Conservation (phyloP, 148 eudicot species). For the Gaultheria prostrata region DNA sequence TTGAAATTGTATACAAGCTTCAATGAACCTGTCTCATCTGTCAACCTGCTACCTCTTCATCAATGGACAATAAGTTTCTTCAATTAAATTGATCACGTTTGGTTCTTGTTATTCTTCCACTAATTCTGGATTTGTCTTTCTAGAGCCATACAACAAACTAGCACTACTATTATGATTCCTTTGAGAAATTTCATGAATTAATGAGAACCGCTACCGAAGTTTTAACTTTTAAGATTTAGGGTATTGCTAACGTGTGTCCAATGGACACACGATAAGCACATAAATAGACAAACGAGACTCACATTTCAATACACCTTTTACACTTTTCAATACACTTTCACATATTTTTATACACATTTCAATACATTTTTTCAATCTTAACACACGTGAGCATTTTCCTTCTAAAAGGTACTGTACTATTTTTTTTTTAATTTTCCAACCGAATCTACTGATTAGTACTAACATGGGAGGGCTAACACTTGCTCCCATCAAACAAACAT, state of each 20-base stretch:
- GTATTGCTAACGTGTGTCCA: too few species aligned
- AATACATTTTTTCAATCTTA: too few species aligned
- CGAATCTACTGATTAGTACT: not conserved
- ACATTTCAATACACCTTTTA: too few species aligned
- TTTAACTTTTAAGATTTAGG: too few species aligned
- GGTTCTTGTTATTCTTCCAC: not conserved
- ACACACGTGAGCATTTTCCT: too few species aligned
- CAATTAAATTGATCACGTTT: not conserved
- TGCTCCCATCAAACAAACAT: not conserved
- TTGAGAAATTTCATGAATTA: not conserved
- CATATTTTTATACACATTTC: too few species aligned
- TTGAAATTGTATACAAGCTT: not conserved
- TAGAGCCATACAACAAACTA: not conserved
- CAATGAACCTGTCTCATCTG: not conserved
- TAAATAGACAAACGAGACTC: too few species aligned
- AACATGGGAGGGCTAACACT: slow-evolving; percentile 9
- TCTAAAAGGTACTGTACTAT: not conserved
- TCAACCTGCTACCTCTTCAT: not conserved
- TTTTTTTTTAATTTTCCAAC: not conserved
- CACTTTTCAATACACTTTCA: too few species aligned
- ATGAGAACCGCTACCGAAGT: too few species aligned
- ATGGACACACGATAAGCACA: too few species aligned
- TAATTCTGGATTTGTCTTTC: not conserved
- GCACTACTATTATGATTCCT: not conserved
- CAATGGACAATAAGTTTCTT: not conserved